A percentile compares a stretch with the other conserved stretches of the same genome.
phyloP scores from a whole-genome alignment of 2,329 filamentous ascomycete genomes.

The Aspergillus alliaceus region DNA sequence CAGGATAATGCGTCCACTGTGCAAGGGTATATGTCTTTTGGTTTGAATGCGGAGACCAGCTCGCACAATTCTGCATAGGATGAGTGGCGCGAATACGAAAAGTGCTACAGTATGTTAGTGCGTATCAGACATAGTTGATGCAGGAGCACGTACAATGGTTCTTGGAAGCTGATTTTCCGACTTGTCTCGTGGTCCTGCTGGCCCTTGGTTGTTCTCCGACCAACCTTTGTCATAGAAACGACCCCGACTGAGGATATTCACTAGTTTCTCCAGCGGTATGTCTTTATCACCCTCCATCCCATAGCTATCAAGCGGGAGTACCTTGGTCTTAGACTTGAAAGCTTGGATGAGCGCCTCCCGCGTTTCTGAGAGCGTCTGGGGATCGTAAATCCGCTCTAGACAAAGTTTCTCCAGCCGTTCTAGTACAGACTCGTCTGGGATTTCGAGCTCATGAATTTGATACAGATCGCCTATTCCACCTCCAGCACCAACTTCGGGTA shows the following conservation, averaged over 20 bases:
- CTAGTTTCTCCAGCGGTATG: constrained; percentile 38
- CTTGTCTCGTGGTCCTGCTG: neutral
- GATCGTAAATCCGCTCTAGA: constrained; percentile 36
- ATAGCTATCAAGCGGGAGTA: constrained; percentile 39
- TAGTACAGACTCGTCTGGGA: constrained; percentile 50
- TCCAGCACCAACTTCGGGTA: constrained; percentile 74
- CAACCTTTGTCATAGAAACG: constrained; percentile 3
- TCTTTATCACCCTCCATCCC: constrained; percentile 38
- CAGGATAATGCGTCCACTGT: constrained; percentile 67
- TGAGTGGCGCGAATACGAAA: constrained; percentile 88
- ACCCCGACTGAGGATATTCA: constrained; percentile 30
- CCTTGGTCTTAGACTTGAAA: constrained; percentile 32
- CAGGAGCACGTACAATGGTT: constrained; percentile 33
- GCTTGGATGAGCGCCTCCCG: constrained; percentile 32
- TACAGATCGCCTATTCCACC: constrained; percentile 76
- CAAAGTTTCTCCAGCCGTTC: constrained; percentile 57
- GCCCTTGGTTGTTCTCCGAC: neutral
- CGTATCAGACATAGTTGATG: neutral
- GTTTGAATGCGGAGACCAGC: constrained; percentile 67
- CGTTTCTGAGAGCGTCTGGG: constrained; percentile 26
- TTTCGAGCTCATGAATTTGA: constrained; percentile 65
- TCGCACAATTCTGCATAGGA: constrained; percentile 77
- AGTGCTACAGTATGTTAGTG: constrained; percentile 47
- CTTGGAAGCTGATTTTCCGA: constrained; percentile 20
- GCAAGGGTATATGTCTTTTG: constrained; percentile 78